These are phyloP conservation scores for Leishmania mexicana DNA, from an alignment of 208 protist genomes.

Conservation along the genomic window DNA sequence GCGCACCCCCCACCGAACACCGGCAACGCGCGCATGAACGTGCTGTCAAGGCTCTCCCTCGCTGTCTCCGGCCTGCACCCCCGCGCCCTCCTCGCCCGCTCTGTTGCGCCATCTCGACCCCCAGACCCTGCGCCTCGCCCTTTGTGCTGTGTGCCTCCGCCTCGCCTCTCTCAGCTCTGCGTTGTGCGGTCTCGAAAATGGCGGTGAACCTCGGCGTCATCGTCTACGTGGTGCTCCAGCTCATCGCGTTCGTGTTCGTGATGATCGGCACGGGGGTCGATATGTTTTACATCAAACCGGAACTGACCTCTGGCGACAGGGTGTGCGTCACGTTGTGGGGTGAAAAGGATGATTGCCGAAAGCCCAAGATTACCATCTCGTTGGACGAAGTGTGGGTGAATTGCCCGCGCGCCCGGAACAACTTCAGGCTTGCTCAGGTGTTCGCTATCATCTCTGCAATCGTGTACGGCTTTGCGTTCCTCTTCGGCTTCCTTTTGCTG, in stretches of 20 bases:
- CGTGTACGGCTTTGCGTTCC: constrained; percentile 9
- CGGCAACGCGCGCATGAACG: no score
- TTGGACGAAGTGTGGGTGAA: constrained; percentile 17
- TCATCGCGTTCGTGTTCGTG: constrained; percentile 48
- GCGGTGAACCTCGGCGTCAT: constrained; percentile 36
- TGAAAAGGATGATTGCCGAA: constrained; percentile 32
- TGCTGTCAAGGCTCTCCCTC: no score
- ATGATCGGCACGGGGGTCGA: constrained; percentile 54
- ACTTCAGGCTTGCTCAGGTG: constrained; percentile 45
- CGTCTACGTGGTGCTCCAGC: constrained; percentile 54
- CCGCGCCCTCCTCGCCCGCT: no score
- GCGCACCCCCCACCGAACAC: no score
- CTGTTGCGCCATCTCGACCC: no score
- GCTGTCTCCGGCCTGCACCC: no score
- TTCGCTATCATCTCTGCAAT: constrained; percentile 42
- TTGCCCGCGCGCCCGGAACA: constrained; percentile 30
- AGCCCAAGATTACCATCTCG: constrained; percentile 22
- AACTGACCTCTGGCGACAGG: neutral
- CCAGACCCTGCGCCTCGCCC: no score
- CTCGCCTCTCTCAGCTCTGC: neutral
- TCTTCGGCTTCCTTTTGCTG: constrained; percentile 34
- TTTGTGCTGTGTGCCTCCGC: neutral
- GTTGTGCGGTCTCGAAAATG: neutral
- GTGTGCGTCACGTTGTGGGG: constrained; percentile 61
- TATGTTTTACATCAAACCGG: constrained; percentile 37